phyloP scores from a whole-genome alignment of 345 rosid species.

The Pistacia integerrima region DNA sequence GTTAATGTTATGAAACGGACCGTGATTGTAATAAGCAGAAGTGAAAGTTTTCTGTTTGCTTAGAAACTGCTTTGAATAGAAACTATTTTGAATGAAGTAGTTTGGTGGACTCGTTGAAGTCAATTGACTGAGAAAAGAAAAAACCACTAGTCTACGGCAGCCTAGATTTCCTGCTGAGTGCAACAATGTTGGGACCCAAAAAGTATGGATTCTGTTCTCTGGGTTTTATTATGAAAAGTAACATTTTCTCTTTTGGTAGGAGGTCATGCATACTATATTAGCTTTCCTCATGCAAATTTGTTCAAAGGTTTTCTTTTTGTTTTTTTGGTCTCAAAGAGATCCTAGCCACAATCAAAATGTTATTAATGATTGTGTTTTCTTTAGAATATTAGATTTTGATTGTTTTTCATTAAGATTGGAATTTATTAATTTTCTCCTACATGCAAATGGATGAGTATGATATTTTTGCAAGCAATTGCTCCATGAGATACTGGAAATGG shows the following conservation, averaged over 20 bases:
- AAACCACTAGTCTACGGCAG: neutral
- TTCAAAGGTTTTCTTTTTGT: neutral
- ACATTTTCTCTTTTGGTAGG: neutral
- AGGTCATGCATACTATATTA: constrained; percentile 6
- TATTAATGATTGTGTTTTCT: neutral
- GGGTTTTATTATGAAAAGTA: neutral
- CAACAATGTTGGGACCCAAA: neutral
- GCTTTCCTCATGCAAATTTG: neutral
- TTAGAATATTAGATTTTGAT: neutral
- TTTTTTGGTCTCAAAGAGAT: neutral
- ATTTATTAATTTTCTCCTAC: neutral
- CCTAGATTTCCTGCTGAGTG: neutral
- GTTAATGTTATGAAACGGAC: neutral
- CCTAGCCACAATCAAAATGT: neutral
- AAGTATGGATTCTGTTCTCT: neutral
- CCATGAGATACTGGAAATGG: neutral
- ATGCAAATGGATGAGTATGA: neutral
- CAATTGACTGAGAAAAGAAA: neutral
- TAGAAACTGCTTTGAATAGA: neutral
- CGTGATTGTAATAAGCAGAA: neutral
- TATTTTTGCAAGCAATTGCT: neutral
- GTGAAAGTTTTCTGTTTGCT: neutral
- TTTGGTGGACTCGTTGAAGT: neutral
- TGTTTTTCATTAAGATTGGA: neutral
- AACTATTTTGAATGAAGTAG: neutral